These are phyloP conservation scores for Austroboletus olivaceoglutinosus DNA, from an alignment of 1,284 basidiomycete genomes.

Conservation along the genomic window DNA sequence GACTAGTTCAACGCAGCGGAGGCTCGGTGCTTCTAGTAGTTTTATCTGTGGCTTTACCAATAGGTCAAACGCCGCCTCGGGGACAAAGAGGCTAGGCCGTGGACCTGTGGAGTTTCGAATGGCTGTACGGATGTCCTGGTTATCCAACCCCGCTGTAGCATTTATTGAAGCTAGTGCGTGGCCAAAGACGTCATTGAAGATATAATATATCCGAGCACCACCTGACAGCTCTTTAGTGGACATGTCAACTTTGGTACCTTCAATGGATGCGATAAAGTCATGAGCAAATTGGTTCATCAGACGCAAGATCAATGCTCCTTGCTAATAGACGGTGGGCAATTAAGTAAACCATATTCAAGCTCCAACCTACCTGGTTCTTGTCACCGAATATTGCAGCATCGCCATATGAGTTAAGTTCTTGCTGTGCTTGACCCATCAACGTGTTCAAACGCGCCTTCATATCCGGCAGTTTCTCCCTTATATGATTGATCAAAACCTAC, in stretches of 20 bases:
- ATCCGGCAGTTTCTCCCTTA: conserved; percentile 97
- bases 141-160: conserved; percentile 87
- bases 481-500: conserved; percentile 95
- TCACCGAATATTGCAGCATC: conserved; percentile 93
- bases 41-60: conserved; percentile 99
- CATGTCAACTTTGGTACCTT: conserved; percentile 96
- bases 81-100: conserved; percentile 93
- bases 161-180: conserved; percentile 89
- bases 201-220: conserved; percentile 98
- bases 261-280: conserved; percentile 97
- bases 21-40: conserved; percentile 87
- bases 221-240: conserved; percentile 99
- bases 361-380: conserved; percentile 68
- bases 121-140: conserved; percentile 95
- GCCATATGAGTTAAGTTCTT: conserved; percentile 95
- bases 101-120: conserved; percentile 99
- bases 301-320: conserved; percentile 87
- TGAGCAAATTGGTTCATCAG: conserved; percentile 99
- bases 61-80: conserved; percentile 96
- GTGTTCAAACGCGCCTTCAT: conserved; percentile 99
- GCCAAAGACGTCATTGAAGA: conserved; percentile 99
- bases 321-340: conserved; percentile 37
- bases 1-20: conserved; percentile 96
- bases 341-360: conserved; percentile 5
- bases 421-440: conserved; percentile 98